Percentiles rank a stretch among this genome's conserved stretches.
phyloP scores from a whole-genome alignment of 1,284 basidiomycete species.

The Microbotryum silenes-acaulis region DNA sequence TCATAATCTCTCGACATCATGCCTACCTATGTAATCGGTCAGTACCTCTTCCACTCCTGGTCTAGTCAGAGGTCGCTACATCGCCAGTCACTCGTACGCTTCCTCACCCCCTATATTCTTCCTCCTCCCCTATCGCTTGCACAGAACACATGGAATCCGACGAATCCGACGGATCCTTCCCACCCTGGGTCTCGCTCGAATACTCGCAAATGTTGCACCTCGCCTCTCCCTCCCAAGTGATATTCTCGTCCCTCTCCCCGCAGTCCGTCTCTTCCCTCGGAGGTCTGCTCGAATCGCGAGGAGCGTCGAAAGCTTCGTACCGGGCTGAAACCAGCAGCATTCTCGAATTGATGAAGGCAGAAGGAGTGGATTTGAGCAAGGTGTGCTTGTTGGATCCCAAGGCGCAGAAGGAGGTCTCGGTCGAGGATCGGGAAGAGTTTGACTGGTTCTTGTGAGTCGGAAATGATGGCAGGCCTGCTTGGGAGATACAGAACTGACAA shows the following conservation, averaged over 20 bases:
- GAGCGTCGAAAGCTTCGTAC: constrained; percentile 43
- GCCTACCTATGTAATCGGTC: constrained; percentile 28
- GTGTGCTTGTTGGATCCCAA: constrained; percentile 86
- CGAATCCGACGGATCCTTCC: constrained; percentile 58
- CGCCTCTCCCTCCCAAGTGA: constrained; percentile 59
- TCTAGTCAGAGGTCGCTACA: not conserved
- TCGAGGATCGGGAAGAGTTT: constrained; percentile 66
- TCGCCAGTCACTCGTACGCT: no score
- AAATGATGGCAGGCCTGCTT: constrained; percentile 35
- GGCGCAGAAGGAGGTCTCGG: constrained; percentile 58
- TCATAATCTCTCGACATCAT: not conserved
- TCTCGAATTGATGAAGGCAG: constrained; percentile 54
- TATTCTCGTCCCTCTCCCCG: constrained; percentile 75
- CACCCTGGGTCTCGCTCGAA: constrained; percentile 64
- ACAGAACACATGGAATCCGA: constrained; percentile 94
- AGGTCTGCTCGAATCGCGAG: constrained; percentile 26
- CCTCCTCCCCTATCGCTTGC: no score
- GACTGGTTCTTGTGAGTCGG: constrained; percentile 81
- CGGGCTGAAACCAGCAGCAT: constrained; percentile 58
- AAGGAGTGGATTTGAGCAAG: constrained; percentile 49
- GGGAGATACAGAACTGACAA: constrained; percentile 41
- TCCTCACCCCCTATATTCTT: not conserved
- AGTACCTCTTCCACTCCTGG: not conserved
- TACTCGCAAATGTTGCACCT: constrained; percentile 45
- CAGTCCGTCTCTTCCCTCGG: constrained; percentile 56